Evolutionary conservation across 768 basidiomycete species (phyloP).

Genomic region (Boletus vinaceobasis): DNA sequence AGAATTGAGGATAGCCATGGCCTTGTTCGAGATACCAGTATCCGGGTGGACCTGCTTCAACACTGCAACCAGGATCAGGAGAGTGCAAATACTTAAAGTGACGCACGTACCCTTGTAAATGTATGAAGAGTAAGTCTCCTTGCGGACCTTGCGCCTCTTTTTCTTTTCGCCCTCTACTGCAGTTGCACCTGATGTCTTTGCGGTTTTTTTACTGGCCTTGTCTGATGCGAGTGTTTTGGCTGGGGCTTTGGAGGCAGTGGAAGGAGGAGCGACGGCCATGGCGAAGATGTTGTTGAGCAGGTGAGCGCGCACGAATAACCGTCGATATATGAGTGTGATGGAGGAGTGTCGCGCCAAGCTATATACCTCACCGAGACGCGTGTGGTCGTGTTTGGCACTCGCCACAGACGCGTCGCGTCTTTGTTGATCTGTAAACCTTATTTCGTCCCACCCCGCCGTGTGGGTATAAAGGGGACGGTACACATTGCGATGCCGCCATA

Average conservation of each 20-base stretch:
- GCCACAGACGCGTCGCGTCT: conserved; percentile 31
- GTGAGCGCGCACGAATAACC: conserved; percentile 3
- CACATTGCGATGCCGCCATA: conserved; percentile 8
- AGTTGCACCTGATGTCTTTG: conserved; percentile 53
- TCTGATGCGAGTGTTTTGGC: conserved; percentile 38
- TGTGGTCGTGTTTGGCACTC: conserved; percentile 37
- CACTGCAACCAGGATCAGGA: conserved; percentile 43
- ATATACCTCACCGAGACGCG: conserved; percentile 29
- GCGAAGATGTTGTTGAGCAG: conserved; percentile 9
- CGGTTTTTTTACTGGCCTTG: conserved; percentile 49
- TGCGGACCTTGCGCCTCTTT: conserved; percentile 82
- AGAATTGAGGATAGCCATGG: conserved; percentile 88
- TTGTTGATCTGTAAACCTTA: conserved; percentile 40
- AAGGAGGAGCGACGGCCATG: conserved; percentile 63
- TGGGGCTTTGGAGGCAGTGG: conserved; percentile 41
- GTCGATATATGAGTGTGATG: conserved; percentile 10
- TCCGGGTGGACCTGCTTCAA: conserved; percentile 98
- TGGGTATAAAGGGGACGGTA: conserved; percentile 29
- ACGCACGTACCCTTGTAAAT: conserved; percentile 75
- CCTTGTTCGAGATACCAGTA: conserved; percentile 98
- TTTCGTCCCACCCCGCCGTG: conserved; percentile 14
- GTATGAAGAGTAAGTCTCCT: conserved; percentile 93
- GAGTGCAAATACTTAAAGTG: not conserved
- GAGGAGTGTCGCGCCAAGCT: not conserved
- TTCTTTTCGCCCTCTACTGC: conserved; percentile 77